phyloP scores from a whole-genome alignment of 163 green algal species.

The Prototheca wickerhamii region DNA sequence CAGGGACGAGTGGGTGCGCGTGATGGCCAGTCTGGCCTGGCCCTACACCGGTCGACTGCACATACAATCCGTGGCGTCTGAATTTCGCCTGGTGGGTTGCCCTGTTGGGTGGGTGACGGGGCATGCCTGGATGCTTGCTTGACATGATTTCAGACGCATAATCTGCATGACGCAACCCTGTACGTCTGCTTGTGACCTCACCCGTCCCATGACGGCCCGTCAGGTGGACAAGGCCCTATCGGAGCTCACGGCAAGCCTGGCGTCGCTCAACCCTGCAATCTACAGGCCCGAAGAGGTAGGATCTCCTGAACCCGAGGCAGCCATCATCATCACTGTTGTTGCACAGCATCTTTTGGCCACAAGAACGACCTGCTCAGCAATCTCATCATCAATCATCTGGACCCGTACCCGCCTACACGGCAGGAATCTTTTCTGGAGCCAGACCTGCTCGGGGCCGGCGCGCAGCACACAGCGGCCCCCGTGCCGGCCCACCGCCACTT shows the following conservation, averaged over 20 bases:
- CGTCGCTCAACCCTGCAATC: slow-evolving; percentile 1
- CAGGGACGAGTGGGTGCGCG: slow-evolving; percentile 31
- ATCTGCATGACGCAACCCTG: too few species aligned
- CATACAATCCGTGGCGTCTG: slow-evolving; percentile 6
- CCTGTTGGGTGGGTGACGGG: not conserved
- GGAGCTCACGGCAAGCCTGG: slow-evolving; percentile 4
- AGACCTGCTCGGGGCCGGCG: slow-evolving; percentile 7
- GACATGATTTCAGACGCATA: not conserved
- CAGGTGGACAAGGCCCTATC: slow-evolving; percentile 12
- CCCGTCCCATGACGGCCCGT: too few species aligned
- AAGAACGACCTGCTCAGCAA: too few species aligned
- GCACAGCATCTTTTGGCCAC: not conserved
- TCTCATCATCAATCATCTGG: not conserved
- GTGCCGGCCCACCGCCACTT: slow-evolving; percentile 16
- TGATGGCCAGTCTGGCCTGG: slow-evolving; percentile 12
- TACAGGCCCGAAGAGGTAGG: slow-evolving; percentile 23
- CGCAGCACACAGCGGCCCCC: not conserved
- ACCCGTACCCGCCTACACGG: not conserved
- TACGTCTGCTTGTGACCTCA: too few species aligned
- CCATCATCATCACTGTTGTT: not conserved
- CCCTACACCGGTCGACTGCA: slow-evolving; percentile 23
- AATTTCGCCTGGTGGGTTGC: slow-evolving; percentile 11
- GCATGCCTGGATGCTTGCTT: not conserved
- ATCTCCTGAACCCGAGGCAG: not conserved
- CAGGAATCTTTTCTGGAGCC: slow-evolving; percentile 20